phyloP scores from a whole-genome alignment of 768 basidiomycete genomes.

The Pisolithus albus region DNA sequence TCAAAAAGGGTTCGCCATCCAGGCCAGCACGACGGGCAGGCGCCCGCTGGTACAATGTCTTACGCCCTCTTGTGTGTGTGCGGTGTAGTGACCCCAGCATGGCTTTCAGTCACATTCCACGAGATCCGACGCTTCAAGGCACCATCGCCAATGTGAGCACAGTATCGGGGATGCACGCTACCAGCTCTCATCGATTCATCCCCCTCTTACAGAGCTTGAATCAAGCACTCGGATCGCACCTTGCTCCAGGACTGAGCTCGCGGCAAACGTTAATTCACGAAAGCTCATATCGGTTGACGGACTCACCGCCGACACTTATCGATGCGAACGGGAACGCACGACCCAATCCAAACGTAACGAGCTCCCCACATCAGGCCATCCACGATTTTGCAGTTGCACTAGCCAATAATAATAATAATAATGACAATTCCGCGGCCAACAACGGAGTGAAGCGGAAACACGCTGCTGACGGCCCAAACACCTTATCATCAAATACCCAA shows the following conservation, averaged over 20 bases:
- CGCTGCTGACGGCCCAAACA: conserved; percentile 24
- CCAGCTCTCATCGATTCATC: conserved; percentile 21
- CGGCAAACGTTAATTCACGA: conserved; percentile 28
- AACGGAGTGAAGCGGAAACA: conserved; percentile 41
- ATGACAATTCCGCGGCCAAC: conserved; percentile 3
- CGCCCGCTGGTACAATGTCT: conserved; percentile 8
- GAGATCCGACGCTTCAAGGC: conserved; percentile 42
- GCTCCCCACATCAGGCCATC: conserved; percentile 27
- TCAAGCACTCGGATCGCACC: conserved; percentile 53
- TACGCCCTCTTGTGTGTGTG: conserved; percentile 9
- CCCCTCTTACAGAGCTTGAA: conserved; percentile 42
- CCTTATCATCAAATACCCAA: conserved; percentile 15
- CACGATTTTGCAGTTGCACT: conserved; percentile 28
- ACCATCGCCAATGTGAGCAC: conserved; percentile 47
- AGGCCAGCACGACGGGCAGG: not conserved
- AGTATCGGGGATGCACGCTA: conserved; percentile 16
- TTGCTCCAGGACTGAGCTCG: conserved; percentile 32
- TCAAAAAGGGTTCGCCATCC: not conserved
- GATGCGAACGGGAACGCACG: conserved; percentile 22
- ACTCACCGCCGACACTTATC: conserved; percentile 27
- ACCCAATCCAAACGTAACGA: conserved; percentile 22
- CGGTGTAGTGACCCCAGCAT: conserved; percentile 48
- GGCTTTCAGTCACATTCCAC: conserved; percentile 55
- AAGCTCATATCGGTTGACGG: conserved; percentile 21
- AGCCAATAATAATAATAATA: conserved; percentile 12